Evolutionary conservation across 805 yeast species (phyloP).

Genomic region (Wickerhamiella nectarea): DNA sequence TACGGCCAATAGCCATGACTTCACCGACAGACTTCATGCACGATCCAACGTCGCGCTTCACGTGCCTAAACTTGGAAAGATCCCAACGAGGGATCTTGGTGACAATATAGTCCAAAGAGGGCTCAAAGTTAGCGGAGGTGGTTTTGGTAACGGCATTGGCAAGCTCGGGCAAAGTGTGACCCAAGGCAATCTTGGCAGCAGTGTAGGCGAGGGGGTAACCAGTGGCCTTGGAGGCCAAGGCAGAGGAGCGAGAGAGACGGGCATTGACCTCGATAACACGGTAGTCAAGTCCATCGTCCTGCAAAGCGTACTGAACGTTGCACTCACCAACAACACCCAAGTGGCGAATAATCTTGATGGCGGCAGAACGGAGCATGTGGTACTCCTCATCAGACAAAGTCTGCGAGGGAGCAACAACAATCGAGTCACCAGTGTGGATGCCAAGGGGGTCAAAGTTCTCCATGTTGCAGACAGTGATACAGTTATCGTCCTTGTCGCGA

Average conservation of each 20-base stretch:
- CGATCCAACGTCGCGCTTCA: conserved; percentile 83
- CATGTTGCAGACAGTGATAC: conserved; percentile 98
- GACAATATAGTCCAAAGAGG: conserved; percentile 90
- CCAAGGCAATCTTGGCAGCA: conserved; percentile 93
- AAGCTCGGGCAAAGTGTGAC: conserved; percentile 85
- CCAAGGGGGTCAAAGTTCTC: conserved; percentile 98
- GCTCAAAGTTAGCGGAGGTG: conserved; percentile 93
- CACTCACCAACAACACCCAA: conserved; percentile 98
- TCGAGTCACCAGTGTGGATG: conserved; percentile 97
- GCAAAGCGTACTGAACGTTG: conserved; percentile 92
- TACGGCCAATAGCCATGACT: conserved; percentile 98
- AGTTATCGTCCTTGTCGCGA: conserved; percentile 88
- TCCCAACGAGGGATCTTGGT: conserved; percentile 99
- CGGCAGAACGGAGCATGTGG: conserved; percentile 95
- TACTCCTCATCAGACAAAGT: conserved; percentile 93
- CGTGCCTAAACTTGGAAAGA: conserved; percentile 87
- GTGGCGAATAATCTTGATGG: conserved; percentile 93
- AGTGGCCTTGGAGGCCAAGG: conserved; percentile 95
- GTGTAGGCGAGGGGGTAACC: conserved; percentile 98
- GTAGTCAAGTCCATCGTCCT: conserved; percentile 90
- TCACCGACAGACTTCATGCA: conserved; percentile 99
- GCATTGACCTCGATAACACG: conserved; percentile 97
- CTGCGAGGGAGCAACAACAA: conserved; percentile 97
- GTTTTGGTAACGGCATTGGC: conserved; percentile 95
- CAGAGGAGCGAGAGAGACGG: conserved; percentile 91